Base-by-base conservation (phyloP, 2,329 filamentous ascomycete genomes). In the Chalaropsis thielavioides region DNA sequence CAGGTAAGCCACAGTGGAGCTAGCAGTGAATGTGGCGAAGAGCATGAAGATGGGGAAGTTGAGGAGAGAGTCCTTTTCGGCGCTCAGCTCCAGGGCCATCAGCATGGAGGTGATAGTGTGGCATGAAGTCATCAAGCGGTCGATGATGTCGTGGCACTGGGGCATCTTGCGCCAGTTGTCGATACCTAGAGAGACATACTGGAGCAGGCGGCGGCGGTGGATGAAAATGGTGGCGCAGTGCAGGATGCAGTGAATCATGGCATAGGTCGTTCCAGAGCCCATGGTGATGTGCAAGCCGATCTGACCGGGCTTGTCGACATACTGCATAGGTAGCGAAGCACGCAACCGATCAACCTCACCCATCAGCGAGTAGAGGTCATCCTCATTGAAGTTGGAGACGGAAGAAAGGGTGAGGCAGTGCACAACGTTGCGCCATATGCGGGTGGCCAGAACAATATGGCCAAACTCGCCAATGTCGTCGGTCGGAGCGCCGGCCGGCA, bases 41-140 rank as follows among this genome's bases (percentile, higher is more conserved):
- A 84, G 75, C 82, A 85, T 84, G 68, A 83, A 83, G 64, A 85
- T 81, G 44, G 82, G 82, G 73, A 84, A 83, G 72, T 80, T 83
- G n/a, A 81, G 75, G n/a, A 80, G 76, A 27, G 77, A 75, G 64
- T 84, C 81, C 74, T 84, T 84, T 63, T 84, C 81, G 0, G 78
- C 75, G 10, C 81, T 81, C 11, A 76, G 72, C 72, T 84, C 82
- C 2, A 85, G 78, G 1, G 81, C 79, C 3, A 78, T 75, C 22
- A 84, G 75, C 64, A 83, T 77, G 5, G 79, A 77, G 61, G 83
- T 80, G 67, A 83, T 82, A 71, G 77, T 80, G 69, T 84, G 82
- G 68, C 81, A 83, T 3, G 82, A 80, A 7, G 79, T 79, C 67
- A 85, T 81, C 64, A 84, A 80, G 17, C 77, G 77, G 68, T 84